Base-by-base conservation (phyloP, 78 protist genomes). In the Isochrysis galbana region DNA sequence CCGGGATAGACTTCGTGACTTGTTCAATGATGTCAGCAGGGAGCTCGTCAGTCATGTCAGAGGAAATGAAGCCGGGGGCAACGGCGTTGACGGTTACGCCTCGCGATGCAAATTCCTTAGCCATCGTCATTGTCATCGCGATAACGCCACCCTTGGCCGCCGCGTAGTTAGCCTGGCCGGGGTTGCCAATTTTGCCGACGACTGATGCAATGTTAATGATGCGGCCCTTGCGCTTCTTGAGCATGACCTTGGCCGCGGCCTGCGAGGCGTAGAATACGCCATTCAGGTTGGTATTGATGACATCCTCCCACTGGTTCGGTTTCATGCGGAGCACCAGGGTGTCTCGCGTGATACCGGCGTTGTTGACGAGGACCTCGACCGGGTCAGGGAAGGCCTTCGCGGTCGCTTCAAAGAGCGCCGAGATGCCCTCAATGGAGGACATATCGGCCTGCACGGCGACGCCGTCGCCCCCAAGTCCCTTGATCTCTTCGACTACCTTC, bases 131-230 rank as follows among this genome's bases (percentile, higher is more conserved):
- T 26, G 93, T 91, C 86, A 91, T 25, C 5, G 46, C 93, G 38
- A 91, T 17, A 11, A 91, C 67, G n/a, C 93, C 93, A 0, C 69
- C 93, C 89, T 91, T 91, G 0, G 93, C 69, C 39, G 93, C 93
- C 4, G 90, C 93, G 77, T 91, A 91, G 90, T 77, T 77, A 4
- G 80, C 89, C 88, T 91, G 93, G 23, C 93, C 93, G 22, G 41
- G 29, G 44, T 82, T 82, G 61, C 92, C 92, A 14, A 89, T 39
- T 1, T n/a, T 67, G 41, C 91, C 91, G 51, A 89, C 91, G 83
- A 89, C 90, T 5, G 90, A 82, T 38, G 86, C 89, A 2, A 80
- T 82, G 74, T 77, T 82, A 5, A 91, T 46, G 47, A 91, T 91
- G 10, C 90, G 54, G 23, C 90, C 93, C 7, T 32, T 17, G 38